These are phyloP conservation scores for Leptomonas pyrrhocoris DNA, from an alignment of 208 protist species.

Conservation along the genomic window DNA sequence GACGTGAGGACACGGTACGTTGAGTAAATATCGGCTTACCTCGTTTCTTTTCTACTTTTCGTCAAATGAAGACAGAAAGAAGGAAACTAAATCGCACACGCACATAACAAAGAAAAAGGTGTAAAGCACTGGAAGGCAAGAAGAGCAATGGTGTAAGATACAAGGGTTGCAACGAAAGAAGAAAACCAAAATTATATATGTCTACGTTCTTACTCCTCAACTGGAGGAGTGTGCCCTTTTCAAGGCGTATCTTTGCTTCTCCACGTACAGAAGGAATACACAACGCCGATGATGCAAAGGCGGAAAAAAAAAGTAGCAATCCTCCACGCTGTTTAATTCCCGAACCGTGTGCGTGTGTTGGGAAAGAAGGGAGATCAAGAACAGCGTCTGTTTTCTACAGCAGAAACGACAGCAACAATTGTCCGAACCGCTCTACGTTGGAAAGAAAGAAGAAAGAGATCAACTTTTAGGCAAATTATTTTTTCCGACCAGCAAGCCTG, in stretches of 20 bases:
- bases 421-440: no score
- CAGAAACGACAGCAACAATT: neutral
- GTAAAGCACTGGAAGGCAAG: neutral
- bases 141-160: neutral
- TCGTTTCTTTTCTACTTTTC: neutral
- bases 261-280: no score
- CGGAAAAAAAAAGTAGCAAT: slow-evolving; percentile 16
- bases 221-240: no score
- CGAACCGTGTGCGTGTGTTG: neutral
- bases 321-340: neutral
- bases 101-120: neutral
- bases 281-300: neutral
- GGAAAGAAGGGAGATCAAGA: neutral
- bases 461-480: no score
- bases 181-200: neutral
- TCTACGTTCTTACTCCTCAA: no score
- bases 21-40: neutral
- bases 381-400: no score
- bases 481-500: no score
- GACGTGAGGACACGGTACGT: neutral
- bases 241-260: no score
- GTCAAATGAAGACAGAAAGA: neutral
- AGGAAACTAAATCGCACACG: neutral
- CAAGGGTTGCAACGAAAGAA: neutral
- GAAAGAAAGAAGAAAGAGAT: no score